Base-by-base conservation (phyloP, 1,284 basidiomycete species). In the Naganishia sp. region DNA sequence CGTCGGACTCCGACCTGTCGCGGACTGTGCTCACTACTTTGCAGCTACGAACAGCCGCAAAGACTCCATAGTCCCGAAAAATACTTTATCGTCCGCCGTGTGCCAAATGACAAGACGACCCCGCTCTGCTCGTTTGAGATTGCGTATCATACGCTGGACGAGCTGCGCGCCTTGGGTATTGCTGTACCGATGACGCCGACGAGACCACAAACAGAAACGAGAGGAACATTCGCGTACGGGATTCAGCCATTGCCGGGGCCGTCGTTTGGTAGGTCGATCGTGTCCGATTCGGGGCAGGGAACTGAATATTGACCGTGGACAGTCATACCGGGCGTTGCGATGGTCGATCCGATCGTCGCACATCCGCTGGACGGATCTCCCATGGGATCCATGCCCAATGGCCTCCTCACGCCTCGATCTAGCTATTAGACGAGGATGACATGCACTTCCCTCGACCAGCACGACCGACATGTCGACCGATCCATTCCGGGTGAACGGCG, bases 1-100 rank as follows among this genome's bases (percentile, higher is more conserved):
- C 23, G 49, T 28, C 23, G 13, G 21, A 1, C 10, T 28, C 9
- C 10, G 28, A 28, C 32, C 17, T n/a, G 25, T 52, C 2, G 21
- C 28, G 15, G 21, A 18, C 3, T 11, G 4, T 41, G 9, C 13
- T 41, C 18, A 35, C 52, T n/a, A n/a, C 49, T 9, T 15, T 13
- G 6, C 35, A 54, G 52, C 7, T 54, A 54, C 35, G 52, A 54
- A 32, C 31, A 54, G n/a, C 32, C 18, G 9, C 35, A 39, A n/a
- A 35, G 18, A 15, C 52, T 54, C 18, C 17, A 9, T n/a, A 5
- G 11, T 0, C 52, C 52, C 15, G 52, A 54, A 35, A 35, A 35
- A 31, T 54, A 54, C 35, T 54, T 21, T 23, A 54, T 54, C 52
- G 52, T 54, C 35, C 52, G 52, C 15, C 52, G 52, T 3, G n/a